Evolutionary conservation across 352 stramenopile genomes (phyloP).

Genomic region (Pythium rhizo-oryzae): DNA sequence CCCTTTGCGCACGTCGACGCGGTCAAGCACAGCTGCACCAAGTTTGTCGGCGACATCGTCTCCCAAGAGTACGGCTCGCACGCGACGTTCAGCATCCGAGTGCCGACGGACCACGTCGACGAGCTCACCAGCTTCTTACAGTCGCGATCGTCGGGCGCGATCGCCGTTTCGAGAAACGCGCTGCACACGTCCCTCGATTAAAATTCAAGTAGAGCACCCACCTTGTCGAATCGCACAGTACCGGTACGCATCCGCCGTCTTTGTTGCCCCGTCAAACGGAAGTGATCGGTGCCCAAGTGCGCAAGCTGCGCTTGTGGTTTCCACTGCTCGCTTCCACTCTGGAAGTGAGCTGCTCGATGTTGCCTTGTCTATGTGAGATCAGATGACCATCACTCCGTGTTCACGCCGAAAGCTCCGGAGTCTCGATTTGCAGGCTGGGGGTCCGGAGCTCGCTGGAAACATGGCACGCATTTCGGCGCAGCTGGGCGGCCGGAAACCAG

Average conservation of each 20-base stretch:
- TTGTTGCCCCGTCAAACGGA: neutral
- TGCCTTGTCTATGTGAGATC: conserved; percentile 6
- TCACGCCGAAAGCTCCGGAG: neutral
- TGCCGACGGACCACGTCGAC: conserved; percentile 35
- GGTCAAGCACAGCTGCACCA: conserved; percentile 51
- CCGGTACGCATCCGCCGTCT: no score
- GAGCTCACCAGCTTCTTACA: conserved; percentile 43
- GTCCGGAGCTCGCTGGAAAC: neutral
- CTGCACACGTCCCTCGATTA: neutral
- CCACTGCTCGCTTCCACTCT: no score
- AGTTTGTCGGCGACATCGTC: conserved; percentile 48
- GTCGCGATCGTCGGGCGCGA: conserved; percentile 49
- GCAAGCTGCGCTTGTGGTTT: no score
- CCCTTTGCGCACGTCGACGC: conserved; percentile 43
- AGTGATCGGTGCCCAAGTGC: no score
- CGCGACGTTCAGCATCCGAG: conserved; percentile 48
- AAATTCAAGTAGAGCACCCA: neutral
- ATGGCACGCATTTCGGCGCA: neutral
- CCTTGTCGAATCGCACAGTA: neutral
- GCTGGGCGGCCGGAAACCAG: neutral
- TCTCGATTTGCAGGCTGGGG: neutral
- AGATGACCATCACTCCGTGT: conserved; percentile 12
- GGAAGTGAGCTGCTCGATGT: neutral
- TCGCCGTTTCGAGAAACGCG: conserved; percentile 8
- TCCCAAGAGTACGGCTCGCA: conserved; percentile 38